Evolutionary conservation across 495 filamentous ascomycete genomes (phyloP).

Genomic region (Xylaria venustula): DNA sequence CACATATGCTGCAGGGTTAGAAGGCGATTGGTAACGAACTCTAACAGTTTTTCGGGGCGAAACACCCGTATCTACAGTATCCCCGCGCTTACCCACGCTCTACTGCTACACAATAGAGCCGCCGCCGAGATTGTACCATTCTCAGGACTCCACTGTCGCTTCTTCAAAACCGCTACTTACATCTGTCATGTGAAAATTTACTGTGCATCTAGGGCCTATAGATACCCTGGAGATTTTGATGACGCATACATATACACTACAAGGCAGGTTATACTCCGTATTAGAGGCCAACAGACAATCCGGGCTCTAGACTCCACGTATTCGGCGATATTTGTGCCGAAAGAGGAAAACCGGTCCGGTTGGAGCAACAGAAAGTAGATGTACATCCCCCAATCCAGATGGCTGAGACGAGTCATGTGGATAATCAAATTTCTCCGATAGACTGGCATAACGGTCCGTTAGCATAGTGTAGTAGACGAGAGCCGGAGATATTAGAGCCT

Average conservation of each 20-base stretch:
- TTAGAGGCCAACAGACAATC: background rate
- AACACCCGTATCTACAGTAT: background rate
- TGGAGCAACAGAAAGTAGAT: background rate
- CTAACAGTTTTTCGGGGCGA: background rate
- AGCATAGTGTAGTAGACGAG: too few species aligned
- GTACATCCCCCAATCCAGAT: background rate
- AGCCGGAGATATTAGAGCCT: too few species aligned
- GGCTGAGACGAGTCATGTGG: background rate
- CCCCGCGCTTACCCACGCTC: background rate
- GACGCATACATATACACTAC: background rate
- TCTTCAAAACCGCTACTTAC: too few species aligned
- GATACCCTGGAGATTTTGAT: background rate
- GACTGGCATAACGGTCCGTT: too few species aligned
- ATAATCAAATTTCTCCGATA: background rate
- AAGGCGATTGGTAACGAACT: background rate
- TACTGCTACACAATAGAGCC: background rate
- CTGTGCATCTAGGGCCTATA: too few species aligned
- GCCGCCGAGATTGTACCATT: constrained; percentile 11
- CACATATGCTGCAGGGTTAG: background rate
- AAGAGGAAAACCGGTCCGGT: constrained; percentile 5
- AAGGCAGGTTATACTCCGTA: background rate
- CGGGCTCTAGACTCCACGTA: background rate
- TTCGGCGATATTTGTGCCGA: background rate
- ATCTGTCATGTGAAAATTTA: too few species aligned
- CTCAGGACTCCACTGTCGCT: background rate